A percentile compares a stretch with the other conserved stretches of the same genome.
Evolutionary conservation across 2,329 filamentous ascomycete genomes (phyloP).

Genomic region (Scytalidium sp.): DNA sequence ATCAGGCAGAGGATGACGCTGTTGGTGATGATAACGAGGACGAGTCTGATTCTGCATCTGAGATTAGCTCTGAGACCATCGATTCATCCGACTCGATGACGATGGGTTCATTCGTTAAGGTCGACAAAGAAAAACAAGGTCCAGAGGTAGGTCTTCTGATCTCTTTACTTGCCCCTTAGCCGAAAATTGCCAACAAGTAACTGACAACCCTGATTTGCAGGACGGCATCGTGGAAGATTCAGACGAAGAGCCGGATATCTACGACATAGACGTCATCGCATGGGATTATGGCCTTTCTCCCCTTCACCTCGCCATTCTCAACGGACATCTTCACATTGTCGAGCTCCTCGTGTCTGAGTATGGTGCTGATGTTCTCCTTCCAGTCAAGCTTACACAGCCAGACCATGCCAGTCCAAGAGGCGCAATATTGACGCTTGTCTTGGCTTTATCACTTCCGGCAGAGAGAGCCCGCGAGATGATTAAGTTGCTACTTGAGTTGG

Average conservation of each 20-base stretch:
- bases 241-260: constrained; percentile 72
- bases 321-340: constrained; percentile 68
- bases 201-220: constrained; percentile 24
- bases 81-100: constrained; percentile 42
- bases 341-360: constrained; percentile 68
- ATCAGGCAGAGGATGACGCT: constrained; percentile 20
- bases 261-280: constrained; percentile 72
- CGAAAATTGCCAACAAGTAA: constrained; percentile 32
- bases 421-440: constrained; percentile 66
- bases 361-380: constrained; percentile 73
- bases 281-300: constrained; percentile 77
- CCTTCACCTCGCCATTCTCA: constrained; percentile 74
- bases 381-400: constrained; percentile 41
- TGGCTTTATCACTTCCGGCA: constrained; percentile 63
- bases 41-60: constrained; percentile 33
- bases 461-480: constrained; percentile 65
- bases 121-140: constrained; percentile 45
- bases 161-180: constrained; percentile 60
- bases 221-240: constrained; percentile 50
- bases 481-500: constrained; percentile 62
- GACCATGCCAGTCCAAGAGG: constrained; percentile 38
- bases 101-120: constrained; percentile 74
- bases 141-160: constrained; percentile 53
- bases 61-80: constrained; percentile 22
- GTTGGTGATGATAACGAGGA: constrained; percentile 30